phyloP scores from a whole-genome alignment of 306 rosid species.

The Cicer chorassanicum region DNA sequence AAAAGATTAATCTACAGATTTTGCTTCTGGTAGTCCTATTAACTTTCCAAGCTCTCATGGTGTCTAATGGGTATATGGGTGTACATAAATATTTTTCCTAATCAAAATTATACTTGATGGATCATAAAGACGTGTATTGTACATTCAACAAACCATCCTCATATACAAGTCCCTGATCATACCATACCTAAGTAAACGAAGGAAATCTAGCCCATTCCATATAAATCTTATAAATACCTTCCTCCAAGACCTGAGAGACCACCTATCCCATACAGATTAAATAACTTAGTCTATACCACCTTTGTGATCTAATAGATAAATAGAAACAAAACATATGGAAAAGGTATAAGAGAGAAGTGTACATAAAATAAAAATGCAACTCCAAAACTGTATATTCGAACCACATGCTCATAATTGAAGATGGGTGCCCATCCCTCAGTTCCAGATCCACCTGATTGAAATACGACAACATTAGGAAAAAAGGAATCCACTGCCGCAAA shows the following conservation, averaged over 20 bases:
- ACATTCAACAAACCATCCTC: conserved; percentile 53
- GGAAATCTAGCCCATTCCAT: conserved; percentile 49
- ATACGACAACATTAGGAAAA: conserved; percentile 42
- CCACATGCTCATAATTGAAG: conserved; percentile 44
- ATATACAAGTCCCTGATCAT: conserved; percentile 51
- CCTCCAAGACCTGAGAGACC: conserved; percentile 43
- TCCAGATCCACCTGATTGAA: conserved; percentile 57
- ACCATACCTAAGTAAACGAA: conserved; percentile 51
- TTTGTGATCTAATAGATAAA: conserved; percentile 31
- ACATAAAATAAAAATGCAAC: conserved; percentile 53
- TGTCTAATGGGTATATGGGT: too few relatives aligned
- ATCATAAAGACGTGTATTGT: conserved; percentile 37
- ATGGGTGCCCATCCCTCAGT: conserved; percentile 48
- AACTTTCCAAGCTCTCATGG: conserved; percentile 29
- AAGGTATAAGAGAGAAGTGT: conserved; percentile 40
- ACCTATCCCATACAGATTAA: conserved; percentile 50
- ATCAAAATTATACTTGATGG: conserved; percentile 45
- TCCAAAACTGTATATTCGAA: conserved; percentile 53
- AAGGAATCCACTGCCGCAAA: conserved; percentile 32
- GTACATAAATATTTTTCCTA: conserved; percentile 5
- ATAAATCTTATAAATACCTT: conserved; percentile 48
- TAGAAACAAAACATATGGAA: conserved; percentile 42
- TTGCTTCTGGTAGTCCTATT: conserved; percentile 51
- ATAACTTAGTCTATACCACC: conserved; percentile 48
- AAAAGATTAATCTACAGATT: conserved; percentile 49